Conservation (phyloP, 176 grass and related monocot genomes). For the Canna indica region DNA sequence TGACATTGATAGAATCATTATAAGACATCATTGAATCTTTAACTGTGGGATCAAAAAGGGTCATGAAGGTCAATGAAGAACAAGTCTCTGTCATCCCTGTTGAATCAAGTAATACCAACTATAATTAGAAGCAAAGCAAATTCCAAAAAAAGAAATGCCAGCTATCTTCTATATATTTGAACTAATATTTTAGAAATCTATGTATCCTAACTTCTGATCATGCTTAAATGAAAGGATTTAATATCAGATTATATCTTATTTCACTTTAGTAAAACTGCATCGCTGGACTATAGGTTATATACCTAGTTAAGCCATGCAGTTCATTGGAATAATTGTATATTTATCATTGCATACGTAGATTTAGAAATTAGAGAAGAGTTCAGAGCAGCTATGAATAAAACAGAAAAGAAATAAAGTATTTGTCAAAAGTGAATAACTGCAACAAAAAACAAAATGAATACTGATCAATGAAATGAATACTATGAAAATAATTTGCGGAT, state of each 20-base stretch:
- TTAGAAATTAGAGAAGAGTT: too few relatives aligned
- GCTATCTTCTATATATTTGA: background rate
- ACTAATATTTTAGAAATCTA: background rate
- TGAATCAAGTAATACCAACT: conserved; percentile 3
- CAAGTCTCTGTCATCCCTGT: conserved; percentile 95
- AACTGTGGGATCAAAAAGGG: conserved; percentile 25
- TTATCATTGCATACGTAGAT: too few relatives aligned
- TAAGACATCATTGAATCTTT: conserved; percentile 8
- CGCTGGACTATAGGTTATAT: too few relatives aligned
- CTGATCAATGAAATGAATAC: too few relatives aligned
- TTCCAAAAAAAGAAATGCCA: too few relatives aligned
- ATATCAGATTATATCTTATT: conserved; percentile 3
- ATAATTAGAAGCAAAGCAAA: background rate
- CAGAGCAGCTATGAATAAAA: too few relatives aligned
- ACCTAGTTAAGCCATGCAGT: conserved; percentile 6
- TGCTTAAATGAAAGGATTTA: background rate
- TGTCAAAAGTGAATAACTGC: too few relatives aligned
- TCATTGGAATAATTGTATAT: too few relatives aligned
- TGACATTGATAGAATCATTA: background rate
- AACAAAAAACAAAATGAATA: too few relatives aligned
- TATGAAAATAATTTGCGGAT: too few relatives aligned
- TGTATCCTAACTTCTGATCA: background rate
- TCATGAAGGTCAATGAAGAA: conserved; percentile 81
- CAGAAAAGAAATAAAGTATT: too few relatives aligned
- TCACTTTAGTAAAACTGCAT: too few relatives aligned